phyloP scores from a whole-genome alignment of 495 filamentous ascomycete species.

The Talaromyces wortmannii region DNA sequence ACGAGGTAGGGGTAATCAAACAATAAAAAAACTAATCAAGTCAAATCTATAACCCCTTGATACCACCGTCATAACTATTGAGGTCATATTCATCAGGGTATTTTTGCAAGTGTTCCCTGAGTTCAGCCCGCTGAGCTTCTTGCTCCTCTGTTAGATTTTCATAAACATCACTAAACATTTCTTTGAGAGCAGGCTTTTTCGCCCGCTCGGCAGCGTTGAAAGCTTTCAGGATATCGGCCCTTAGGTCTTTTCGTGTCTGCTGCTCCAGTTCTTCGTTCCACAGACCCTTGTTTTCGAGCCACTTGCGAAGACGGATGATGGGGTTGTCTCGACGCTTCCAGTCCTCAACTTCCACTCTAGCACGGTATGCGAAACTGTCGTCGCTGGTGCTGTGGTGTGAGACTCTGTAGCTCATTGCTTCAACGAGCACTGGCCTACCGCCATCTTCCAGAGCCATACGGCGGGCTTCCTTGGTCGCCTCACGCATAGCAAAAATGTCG shows the following conservation, averaged over 20 bases:
- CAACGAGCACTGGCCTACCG: constrained; percentile 76
- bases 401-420: constrained; percentile 97
- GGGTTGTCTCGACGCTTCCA: constrained; percentile 97
- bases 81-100: constrained; percentile 95
- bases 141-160: constrained; percentile 80
- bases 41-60: constrained; percentile 47
- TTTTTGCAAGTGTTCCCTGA: constrained; percentile 68
- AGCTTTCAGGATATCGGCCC: constrained; percentile 72
- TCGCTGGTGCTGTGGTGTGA: constrained; percentile 97
- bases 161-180: constrained; percentile 84
- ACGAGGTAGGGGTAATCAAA: too few relatives aligned
- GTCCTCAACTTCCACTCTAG: constrained; percentile 89
- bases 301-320: constrained; percentile 85
- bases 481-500: constrained; percentile 89
- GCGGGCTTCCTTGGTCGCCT: constrained; percentile 73
- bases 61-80: constrained; percentile 67
- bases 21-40: too few relatives aligned
- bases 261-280: constrained; percentile 85
- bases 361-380: constrained; percentile 94
- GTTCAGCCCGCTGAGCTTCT: constrained; percentile 67
- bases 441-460: constrained; percentile 70
- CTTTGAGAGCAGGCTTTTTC: constrained; percentile 74
- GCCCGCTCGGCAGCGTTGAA: constrained; percentile 83
- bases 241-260: constrained; percentile 56
- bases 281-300: constrained; percentile 69